Conservation (phyloP, 2,329 filamentous ascomycete species). For the Orbilia blumenaviensis region DNA sequence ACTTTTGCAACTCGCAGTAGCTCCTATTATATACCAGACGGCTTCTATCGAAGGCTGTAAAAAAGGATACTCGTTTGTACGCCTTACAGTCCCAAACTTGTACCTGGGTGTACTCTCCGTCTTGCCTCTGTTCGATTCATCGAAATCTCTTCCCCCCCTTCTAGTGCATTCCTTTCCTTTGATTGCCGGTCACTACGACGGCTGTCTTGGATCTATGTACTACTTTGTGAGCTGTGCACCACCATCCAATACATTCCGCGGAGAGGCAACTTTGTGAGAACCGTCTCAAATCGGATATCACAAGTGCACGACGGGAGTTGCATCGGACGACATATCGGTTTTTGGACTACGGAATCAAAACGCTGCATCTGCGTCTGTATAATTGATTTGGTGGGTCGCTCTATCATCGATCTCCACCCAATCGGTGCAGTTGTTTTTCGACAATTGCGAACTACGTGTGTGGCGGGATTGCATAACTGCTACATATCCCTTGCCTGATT, state of each 20-base stretch:
- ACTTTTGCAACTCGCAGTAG: conserved; percentile 14
- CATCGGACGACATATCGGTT: conserved; percentile 11
- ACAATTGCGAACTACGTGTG: neutral
- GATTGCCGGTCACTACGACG: neutral
- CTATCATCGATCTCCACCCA: neutral
- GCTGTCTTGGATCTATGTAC: conserved; percentile 13
- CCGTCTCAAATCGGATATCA: conserved; percentile 2
- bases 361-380: conserved; percentile 2
- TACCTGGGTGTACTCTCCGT: conserved; percentile 12
- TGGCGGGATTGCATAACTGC: neutral
- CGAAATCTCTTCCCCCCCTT: neutral
- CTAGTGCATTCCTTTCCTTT: conserved; percentile 22
- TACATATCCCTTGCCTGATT: neutral
- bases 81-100: conserved; percentile 8
- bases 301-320: neutral
- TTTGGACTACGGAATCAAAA: neutral
- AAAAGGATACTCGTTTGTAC: conserved; percentile 26
- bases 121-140: neutral
- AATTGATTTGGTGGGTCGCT: neutral
- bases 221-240: conserved; percentile 22
- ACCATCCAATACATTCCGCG: neutral
- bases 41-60: conserved; percentile 1
- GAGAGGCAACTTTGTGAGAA: neutral
- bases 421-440: neutral
- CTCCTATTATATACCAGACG: conserved; percentile 24